Conservation (phyloP, 2,329 filamentous ascomycete genomes). For the Trichophyton verrucosum region DNA sequence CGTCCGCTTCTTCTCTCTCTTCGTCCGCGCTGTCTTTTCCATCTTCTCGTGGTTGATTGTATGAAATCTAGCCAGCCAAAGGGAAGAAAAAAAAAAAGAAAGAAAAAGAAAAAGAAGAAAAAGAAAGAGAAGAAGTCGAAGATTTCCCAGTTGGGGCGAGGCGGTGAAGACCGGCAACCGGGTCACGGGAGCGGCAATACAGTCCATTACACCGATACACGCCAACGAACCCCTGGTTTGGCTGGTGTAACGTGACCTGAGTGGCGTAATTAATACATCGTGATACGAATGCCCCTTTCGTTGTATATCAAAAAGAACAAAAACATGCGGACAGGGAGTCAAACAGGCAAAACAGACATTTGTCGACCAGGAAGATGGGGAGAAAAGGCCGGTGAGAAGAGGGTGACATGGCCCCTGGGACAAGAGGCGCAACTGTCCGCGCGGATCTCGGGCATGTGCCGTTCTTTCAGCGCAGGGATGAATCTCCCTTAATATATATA, state of each 20-base stretch:
- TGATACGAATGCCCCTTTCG: not conserved
- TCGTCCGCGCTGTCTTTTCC: not conserved
- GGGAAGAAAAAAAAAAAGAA: not conserved
- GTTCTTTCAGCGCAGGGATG: not conserved
- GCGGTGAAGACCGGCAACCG: not conserved
- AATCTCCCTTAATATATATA: not conserved
- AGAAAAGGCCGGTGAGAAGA: not conserved
- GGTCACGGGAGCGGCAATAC: conserved; percentile 3
- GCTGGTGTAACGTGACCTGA: not conserved
- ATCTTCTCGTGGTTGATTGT: not conserved
- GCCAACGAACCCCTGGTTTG: not conserved
- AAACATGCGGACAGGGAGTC: not conserved
- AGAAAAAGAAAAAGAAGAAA: not conserved
- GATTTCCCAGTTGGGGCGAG: not conserved
- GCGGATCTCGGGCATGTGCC: not conserved
- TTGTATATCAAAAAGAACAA: not conserved
- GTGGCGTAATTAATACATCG: conserved; percentile 3
- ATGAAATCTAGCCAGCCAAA: not conserved
- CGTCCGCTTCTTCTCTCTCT: not conserved
- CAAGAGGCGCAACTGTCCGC: not conserved
- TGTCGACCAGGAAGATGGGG: not conserved
- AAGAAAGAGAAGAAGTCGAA: not conserved
- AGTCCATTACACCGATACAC: not conserved
- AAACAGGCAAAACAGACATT: not conserved
- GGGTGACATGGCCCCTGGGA: not conserved